Conservation (phyloP, 2,329 filamentous ascomycete species). For the Plenodomus tracheiphilus region DNA sequence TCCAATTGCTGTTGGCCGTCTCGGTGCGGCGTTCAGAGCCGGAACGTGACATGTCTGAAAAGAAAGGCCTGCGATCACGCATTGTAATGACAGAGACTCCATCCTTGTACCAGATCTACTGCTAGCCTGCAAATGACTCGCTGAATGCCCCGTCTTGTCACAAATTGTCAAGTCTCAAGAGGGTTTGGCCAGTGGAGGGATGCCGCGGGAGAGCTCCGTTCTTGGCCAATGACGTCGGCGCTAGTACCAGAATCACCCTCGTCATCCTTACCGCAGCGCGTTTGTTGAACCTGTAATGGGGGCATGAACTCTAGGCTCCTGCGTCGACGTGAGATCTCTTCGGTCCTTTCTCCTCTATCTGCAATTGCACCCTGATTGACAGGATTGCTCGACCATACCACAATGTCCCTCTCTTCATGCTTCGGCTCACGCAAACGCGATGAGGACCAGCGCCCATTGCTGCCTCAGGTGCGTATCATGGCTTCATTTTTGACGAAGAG, state of each 20-base stretch:
- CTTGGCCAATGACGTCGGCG: constrained; percentile 9
- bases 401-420: constrained; percentile 62
- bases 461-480: constrained; percentile 59
- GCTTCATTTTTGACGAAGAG: not conserved
- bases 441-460: constrained; percentile 70
- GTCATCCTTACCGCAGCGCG: constrained; percentile 12
- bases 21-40: not conserved
- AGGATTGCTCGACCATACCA: constrained; percentile 3
- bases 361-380: constrained; percentile 2
- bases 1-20: too few relatives aligned
- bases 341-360: not conserved
- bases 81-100: not conserved
- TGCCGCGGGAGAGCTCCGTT: not conserved
- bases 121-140: not conserved
- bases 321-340: not conserved
- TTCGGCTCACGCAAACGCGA: constrained; percentile 62
- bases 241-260: constrained; percentile 2
- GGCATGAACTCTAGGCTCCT: not conserved
- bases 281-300: constrained; percentile 1
- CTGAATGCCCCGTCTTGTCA: not conserved
- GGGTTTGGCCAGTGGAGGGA: not conserved
- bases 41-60: not conserved
- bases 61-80: not conserved
- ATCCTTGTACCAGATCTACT: not conserved
- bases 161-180: not conserved